These are phyloP conservation scores for Alternaria sp. DNA, from an alignment of 2,329 filamentous ascomycete species.

Conservation along the genomic window DNA sequence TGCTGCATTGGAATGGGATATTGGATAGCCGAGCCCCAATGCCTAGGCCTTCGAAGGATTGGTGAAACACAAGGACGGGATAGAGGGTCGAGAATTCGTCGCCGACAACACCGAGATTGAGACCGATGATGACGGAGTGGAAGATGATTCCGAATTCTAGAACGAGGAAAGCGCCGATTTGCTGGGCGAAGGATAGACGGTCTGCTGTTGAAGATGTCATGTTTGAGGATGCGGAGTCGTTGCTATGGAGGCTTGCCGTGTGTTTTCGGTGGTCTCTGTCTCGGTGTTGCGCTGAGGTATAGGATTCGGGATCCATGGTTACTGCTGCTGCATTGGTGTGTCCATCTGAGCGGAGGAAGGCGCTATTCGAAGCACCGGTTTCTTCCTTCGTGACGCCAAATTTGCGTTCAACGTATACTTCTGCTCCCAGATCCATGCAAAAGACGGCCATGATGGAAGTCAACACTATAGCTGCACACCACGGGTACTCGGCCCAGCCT, in stretches of 20 bases:
- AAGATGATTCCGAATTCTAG: constrained; percentile 14
- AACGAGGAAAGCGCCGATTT: constrained; percentile 15
- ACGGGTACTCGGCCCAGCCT: constrained; percentile 10
- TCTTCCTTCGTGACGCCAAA: constrained; percentile 2
- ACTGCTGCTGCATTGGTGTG: not conserved
- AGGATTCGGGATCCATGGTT: not conserved
- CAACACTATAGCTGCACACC: constrained; percentile 12
- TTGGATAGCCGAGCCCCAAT: constrained; percentile 13
- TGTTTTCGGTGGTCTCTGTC: not conserved
- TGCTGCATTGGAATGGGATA: not conserved
- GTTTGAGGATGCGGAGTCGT: not conserved
- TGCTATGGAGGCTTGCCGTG: not conserved
- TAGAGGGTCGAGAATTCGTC: constrained; percentile 10
- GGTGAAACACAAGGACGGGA: constrained; percentile 9
- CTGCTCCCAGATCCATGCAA: constrained; percentile 8
- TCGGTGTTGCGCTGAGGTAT: not conserved
- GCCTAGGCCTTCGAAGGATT: constrained; percentile 11
- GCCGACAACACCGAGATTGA: constrained; percentile 15
- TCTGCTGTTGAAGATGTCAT: not conserved
- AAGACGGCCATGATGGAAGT: constrained; percentile 10
- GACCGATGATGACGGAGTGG: constrained; percentile 14
- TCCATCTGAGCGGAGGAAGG: not conserved
- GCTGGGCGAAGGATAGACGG: constrained; percentile 5
- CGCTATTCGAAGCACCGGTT: not conserved
- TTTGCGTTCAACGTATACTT: constrained; percentile 10